Evolutionary conservation across 1,139 yeast genomes (phyloP).

Genomic region (Zygoascus meyerae): DNA sequence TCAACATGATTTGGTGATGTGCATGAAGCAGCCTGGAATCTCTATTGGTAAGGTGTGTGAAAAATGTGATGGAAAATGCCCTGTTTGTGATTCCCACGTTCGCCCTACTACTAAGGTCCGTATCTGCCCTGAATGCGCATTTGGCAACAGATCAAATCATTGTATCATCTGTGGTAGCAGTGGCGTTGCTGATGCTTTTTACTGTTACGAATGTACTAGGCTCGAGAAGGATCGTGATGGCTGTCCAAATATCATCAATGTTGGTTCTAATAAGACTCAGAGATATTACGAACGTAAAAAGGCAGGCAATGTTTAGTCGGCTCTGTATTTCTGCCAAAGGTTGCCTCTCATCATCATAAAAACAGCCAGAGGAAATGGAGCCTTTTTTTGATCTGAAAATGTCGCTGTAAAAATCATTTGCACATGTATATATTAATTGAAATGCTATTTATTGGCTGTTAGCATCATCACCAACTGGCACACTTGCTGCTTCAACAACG

Average conservation of each 20-base stretch:
- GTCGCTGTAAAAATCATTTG: too few species aligned
- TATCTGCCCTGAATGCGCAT: conserved; percentile 81
- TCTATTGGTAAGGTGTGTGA: conserved; percentile 66
- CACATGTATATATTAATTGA: too few species aligned
- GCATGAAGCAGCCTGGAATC: conserved; percentile 82
- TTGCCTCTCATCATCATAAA: too few species aligned
- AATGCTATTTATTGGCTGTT: too few species aligned
- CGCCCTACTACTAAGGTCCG: conserved; percentile 67
- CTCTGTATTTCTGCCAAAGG: too few species aligned
- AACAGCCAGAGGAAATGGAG: too few species aligned
- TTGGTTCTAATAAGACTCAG: conserved; percentile 72
- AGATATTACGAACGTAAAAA: conserved; percentile 55
- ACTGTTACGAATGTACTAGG: conserved; percentile 81
- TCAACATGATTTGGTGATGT: conserved; percentile 79
- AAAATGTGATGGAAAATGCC: conserved; percentile 89
- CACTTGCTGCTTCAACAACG: too few species aligned
- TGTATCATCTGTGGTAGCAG: conserved; percentile 71
- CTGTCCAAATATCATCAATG: conserved; percentile 77
- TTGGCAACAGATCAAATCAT: conserved; percentile 55
- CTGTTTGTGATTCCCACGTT: conserved; percentile 82
- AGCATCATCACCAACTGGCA: too few species aligned
- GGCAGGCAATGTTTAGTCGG: conserved; percentile 9
- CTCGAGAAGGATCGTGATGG: conserved; percentile 85
- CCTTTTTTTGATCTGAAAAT: too few species aligned
- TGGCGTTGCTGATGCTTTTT: conserved; percentile 65